Percentiles rank a stretch among this genome's conserved stretches.
Conservation (phyloP, 2,329 filamentous ascomycete species). For the Mycosphaerella arachidis region DNA sequence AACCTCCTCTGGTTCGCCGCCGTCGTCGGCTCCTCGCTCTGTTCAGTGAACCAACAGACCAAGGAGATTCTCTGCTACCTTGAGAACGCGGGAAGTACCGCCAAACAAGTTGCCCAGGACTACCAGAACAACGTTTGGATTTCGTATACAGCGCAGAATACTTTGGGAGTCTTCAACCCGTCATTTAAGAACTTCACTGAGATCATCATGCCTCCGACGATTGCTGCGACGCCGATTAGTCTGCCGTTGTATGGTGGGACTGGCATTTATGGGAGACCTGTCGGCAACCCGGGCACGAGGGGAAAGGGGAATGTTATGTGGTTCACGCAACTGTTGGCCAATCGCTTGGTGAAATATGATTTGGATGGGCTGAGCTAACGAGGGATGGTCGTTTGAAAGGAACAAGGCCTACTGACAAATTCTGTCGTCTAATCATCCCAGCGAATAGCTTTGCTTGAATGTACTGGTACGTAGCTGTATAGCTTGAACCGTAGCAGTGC, state of each 20-base stretch:
- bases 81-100: background rate
- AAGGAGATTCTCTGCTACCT: slow-evolving; percentile 3
- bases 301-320: slow-evolving; percentile 9
- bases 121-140: slow-evolving; percentile 7
- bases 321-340: slow-evolving; percentile 7
- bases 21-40: background rate
- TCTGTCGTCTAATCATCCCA: too few relatives aligned
- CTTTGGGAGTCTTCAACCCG: slow-evolving; percentile 6
- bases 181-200: slow-evolving; percentile 4
- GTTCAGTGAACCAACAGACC: slow-evolving; percentile 4
- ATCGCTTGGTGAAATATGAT: slow-evolving; percentile 11
- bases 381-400: background rate
- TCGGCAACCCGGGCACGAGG: slow-evolving; percentile 6
- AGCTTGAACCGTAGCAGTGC: too few relatives aligned
- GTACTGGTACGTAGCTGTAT: too few relatives aligned
- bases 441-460: too few relatives aligned
- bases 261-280: slow-evolving; percentile 5
- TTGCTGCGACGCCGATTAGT: slow-evolving; percentile 1
- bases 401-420: too few relatives aligned
- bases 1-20: slow-evolving; percentile 9
- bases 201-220: background rate
- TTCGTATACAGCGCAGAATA: slow-evolving; percentile 1
- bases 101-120: slow-evolving; percentile 4
- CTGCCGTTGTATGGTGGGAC: slow-evolving; percentile 5
- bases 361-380: slow-evolving; percentile 4